phyloP scores from a whole-genome alignment of 306 rosid species.

The Dalbergia cochinchinensis region DNA sequence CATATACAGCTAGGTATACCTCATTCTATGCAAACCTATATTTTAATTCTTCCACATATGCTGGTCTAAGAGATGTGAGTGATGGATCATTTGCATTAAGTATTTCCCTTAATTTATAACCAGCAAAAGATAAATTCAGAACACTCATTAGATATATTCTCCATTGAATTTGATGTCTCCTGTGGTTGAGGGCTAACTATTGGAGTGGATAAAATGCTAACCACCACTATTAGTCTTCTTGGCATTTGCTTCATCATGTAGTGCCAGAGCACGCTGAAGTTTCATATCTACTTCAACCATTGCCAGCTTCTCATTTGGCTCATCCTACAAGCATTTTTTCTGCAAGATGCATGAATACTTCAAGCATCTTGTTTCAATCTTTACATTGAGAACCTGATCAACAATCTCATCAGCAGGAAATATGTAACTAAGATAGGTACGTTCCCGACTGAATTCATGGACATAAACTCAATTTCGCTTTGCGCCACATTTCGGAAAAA shows the following conservation, averaged over 20 bases:
- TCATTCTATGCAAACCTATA: no score
- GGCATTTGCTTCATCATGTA: conserved; percentile 39
- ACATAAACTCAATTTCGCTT: no score
- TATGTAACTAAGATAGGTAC: no score
- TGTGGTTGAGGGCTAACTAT: no score
- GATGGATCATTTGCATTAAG: not conserved
- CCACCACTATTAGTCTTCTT: not conserved
- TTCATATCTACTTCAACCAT: conserved; percentile 47
- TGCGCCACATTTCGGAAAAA: not conserved
- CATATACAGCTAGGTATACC: not conserved
- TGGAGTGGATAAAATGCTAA: not conserved
- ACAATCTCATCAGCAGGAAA: not conserved
- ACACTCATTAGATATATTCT: no score
- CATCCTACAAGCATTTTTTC: not conserved
- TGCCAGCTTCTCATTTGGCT: conserved; percentile 22
- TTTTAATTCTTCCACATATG: no score
- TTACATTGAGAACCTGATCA: conserved; percentile 33
- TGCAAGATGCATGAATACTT: not conserved
- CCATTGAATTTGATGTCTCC: not conserved
- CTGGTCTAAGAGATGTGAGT: not conserved
- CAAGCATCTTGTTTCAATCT: conserved; percentile 27
- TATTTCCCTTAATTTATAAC: no score
- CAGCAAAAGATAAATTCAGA: no score
- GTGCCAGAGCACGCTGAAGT: conserved; percentile 35
- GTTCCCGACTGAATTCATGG: no score